Conservation (phyloP, 1,284 basidiomycete genomes). For the Rugosomyces carneus region DNA sequence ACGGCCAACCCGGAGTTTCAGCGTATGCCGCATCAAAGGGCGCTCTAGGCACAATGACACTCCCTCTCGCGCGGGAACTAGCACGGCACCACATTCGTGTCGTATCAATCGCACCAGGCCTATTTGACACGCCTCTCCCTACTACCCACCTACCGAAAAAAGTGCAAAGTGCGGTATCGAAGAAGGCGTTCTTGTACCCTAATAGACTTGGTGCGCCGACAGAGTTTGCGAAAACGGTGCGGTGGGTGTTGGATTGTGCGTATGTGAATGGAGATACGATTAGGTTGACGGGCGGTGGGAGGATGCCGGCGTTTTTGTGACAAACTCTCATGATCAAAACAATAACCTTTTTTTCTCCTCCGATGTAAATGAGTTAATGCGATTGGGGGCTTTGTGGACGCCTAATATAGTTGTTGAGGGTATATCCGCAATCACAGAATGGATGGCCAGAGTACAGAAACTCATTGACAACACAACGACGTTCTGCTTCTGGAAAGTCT, state of each 20-base stretch:
- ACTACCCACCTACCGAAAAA: conserved; percentile 30
- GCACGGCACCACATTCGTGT: conserved; percentile 45
- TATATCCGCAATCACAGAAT: too few relatives aligned
- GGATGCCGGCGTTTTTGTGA: conserved; percentile 25
- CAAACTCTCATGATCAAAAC: background rate
- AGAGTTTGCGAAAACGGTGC: conserved; percentile 48
- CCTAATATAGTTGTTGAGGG: too few relatives aligned
- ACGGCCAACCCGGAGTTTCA: conserved; percentile 38
- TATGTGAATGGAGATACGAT: conserved; percentile 57
- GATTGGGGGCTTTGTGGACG: too few relatives aligned
- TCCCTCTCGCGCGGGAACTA: conserved; percentile 51
- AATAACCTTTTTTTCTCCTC: too few relatives aligned
- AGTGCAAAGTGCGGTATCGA: conserved; percentile 31
- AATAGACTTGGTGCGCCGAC: conserved; percentile 37
- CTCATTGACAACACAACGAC: too few relatives aligned
- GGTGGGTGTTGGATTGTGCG: conserved; percentile 44
- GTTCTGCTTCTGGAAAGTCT: too few relatives aligned
- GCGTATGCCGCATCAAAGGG: conserved; percentile 53
- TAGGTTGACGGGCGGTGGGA: conserved; percentile 42
- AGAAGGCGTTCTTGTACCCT: conserved; percentile 37
- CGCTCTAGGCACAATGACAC: conserved; percentile 45
- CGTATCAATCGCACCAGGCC: conserved; percentile 46
- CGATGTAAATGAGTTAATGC: too few relatives aligned
- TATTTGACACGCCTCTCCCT: conserved; percentile 44
- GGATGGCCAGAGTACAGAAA: too few relatives aligned